These are phyloP conservation scores for Zostera marina DNA, from an alignment of 116 monocot genomes.

Conservation along the genomic window DNA sequence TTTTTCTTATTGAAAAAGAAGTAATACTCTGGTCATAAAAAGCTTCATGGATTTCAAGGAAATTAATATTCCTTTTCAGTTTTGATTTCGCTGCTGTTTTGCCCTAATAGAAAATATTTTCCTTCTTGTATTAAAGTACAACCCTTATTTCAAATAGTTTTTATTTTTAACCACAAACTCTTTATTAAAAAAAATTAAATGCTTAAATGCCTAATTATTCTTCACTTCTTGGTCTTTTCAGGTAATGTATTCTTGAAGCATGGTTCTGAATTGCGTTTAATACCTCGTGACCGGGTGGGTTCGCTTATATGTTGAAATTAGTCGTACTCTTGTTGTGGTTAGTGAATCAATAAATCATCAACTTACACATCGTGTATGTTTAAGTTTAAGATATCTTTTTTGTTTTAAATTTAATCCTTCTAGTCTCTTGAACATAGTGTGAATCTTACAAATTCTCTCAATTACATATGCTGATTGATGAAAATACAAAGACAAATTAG, in stretches of 20 bases:
- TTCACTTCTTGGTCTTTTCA: constrained; percentile 9
- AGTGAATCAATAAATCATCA: not conserved
- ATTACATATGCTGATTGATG: not conserved
- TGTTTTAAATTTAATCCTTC: not conserved
- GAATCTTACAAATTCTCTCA: not conserved
- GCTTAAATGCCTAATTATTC: not conserved
- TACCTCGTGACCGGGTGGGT: constrained; percentile 93
- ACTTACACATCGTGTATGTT: not conserved
- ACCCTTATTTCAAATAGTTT: too few relatives aligned
- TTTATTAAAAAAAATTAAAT: too few relatives aligned
- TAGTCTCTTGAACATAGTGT: too few relatives aligned
- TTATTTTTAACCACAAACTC: too few relatives aligned
- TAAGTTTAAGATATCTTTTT: not conserved
- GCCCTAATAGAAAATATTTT: too few relatives aligned
- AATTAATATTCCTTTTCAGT: too few relatives aligned
- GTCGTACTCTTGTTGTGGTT: not conserved
- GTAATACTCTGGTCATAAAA: too few relatives aligned
- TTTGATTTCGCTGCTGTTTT: too few relatives aligned
- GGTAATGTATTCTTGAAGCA: constrained; percentile 96
- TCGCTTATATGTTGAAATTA: constrained; percentile 8
- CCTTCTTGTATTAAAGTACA: too few relatives aligned
- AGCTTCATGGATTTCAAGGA: too few relatives aligned
- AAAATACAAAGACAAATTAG: not conserved
- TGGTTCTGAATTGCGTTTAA: constrained; percentile 90
- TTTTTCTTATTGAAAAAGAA: too few relatives aligned